Evolutionary conservation across 2,329 filamentous ascomycete species (phyloP), one percentile per base, ranked within the genome.

Genomic region (Alternaria sp.): DNA sequence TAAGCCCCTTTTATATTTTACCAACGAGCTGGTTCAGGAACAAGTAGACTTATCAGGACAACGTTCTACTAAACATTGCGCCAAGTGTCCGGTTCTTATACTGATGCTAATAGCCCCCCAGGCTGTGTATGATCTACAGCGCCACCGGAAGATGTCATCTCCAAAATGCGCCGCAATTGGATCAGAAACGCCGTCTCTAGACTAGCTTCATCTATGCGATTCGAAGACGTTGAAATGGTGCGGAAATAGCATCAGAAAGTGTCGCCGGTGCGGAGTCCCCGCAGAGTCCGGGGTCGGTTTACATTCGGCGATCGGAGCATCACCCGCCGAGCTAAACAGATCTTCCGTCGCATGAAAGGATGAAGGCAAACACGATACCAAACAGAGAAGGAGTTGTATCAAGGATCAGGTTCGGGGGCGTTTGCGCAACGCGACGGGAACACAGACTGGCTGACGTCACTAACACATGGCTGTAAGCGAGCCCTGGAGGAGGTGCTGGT

Each of bases 191-290:
- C 32, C 16, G 36, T 16, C 50, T 16, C 6, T 11, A 30, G 11
- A 18, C 36, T 43, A 53, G 50, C 3, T 40, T 12, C 8, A 20
- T 44, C 22, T 20, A 18, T 27, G n/a, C 25, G 18, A 2, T 44
- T 53, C 11, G 11, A 44, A 43, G 5, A 30, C 36, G 22, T 58
- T 30, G 16, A 22, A 36, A 12, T 8, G 9, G 9, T 14, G 30
- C 36, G 34, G 22, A 34, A 28, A 44, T 12, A 28, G 34, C 27
- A 8, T 27, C 28, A 18, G 18, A 8, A 22, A 14, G 18, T 18
- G 11, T 25, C n/a, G n/a, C 30, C 20, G 52, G 44, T 48, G 55
- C 59, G 59, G 62, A 59, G 62, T n/a, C 62, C 62, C 62, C 62
- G 59, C 62, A 59, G 45, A 46, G 52, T 51, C 46, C 30, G 27